These are phyloP conservation scores for Lactarius hengduanensis DNA, from an alignment of 768 basidiomycete genomes.

Conservation along the genomic window DNA sequence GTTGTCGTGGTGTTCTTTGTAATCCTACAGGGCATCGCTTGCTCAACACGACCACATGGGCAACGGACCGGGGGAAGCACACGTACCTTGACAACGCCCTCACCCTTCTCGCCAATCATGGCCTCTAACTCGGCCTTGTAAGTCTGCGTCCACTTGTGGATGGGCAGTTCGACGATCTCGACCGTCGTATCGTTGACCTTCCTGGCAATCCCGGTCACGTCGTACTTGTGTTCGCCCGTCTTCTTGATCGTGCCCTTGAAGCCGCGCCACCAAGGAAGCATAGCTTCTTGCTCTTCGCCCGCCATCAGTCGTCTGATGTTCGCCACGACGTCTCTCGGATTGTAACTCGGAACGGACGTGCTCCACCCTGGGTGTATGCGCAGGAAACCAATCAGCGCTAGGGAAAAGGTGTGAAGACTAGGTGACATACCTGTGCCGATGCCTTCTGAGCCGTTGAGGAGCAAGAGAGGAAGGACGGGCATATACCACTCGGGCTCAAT, in stretches of 20 bases:
- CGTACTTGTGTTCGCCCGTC: constrained; percentile 81
- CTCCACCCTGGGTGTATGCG: constrained; percentile 73
- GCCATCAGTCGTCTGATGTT: constrained; percentile 87
- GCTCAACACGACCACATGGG: not conserved
- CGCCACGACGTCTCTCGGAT: constrained; percentile 84
- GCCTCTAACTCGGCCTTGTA: constrained; percentile 91
- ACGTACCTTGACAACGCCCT: constrained; percentile 74
- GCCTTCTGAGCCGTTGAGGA: constrained; percentile 95
- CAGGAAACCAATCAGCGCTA: not conserved
- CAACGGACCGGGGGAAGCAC: not conserved
- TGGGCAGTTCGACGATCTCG: constrained; percentile 92
- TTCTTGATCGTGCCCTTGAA: constrained; percentile 87
- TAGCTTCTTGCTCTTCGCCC: constrained; percentile 76
- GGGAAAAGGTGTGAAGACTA: constrained; percentile 4
- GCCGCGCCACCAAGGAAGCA: constrained; percentile 98
- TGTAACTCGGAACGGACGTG: constrained; percentile 87
- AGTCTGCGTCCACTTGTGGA: constrained; percentile 90
- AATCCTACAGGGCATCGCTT: constrained; percentile 61
- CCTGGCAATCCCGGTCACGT: constrained; percentile 66
- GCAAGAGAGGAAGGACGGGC: constrained; percentile 82
- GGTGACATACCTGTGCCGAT: constrained; percentile 82
- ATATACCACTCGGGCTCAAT: constrained; percentile 97
- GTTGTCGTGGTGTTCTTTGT: constrained; percentile 95
- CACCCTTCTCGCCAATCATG: constrained; percentile 85
- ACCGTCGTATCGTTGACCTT: constrained; percentile 87